Percentiles rank a stretch among this genome's conserved stretches.
phyloP scores from a whole-genome alignment of 805 yeast genomes.

The Yarrowia keelungensis region DNA sequence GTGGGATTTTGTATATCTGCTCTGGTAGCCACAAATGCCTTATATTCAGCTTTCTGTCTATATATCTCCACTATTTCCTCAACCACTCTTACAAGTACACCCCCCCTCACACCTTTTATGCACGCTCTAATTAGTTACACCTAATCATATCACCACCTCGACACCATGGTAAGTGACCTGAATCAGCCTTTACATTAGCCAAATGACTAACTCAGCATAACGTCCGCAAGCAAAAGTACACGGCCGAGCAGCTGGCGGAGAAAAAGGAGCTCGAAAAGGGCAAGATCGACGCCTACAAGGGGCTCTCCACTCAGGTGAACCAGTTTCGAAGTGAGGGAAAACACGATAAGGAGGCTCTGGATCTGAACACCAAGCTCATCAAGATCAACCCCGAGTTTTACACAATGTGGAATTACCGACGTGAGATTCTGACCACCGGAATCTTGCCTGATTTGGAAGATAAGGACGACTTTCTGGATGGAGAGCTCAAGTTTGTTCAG shows the following conservation, averaged over 20 bases:
- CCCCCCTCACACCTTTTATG: neutral
- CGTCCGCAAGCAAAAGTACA: slow-evolving; percentile 63
- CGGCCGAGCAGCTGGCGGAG: slow-evolving; percentile 61
- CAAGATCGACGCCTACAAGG: slow-evolving; percentile 64
- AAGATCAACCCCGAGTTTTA: slow-evolving; percentile 83
- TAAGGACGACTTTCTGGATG: slow-evolving; percentile 52
- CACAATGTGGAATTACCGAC: slow-evolving; percentile 86
- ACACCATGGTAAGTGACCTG: slow-evolving; percentile 9
- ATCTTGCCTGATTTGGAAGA: slow-evolving; percentile 44
- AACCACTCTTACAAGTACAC: neutral
- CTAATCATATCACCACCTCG: neutral
- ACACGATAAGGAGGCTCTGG: slow-evolving; percentile 55
- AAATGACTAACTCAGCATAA: slow-evolving; percentile 62
- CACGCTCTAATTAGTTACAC: neutral
- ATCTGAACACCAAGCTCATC: slow-evolving; percentile 64
- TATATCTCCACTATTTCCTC: neutral
- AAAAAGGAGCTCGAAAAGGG: slow-evolving; percentile 65
- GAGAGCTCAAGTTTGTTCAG: slow-evolving; percentile 69
- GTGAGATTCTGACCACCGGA: slow-evolving; percentile 63
- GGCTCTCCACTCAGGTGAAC: slow-evolving; percentile 57
- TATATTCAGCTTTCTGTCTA: neutral
- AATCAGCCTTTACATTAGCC: no score
- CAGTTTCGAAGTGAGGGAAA: slow-evolving; percentile 46
- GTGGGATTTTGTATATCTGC: no score
- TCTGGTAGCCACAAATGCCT: no score